Percentiles rank a stretch among this genome's conserved stretches.
Evolutionary conservation across 1,139 yeast genomes (phyloP).

Genomic region (Pichia sp.): DNA sequence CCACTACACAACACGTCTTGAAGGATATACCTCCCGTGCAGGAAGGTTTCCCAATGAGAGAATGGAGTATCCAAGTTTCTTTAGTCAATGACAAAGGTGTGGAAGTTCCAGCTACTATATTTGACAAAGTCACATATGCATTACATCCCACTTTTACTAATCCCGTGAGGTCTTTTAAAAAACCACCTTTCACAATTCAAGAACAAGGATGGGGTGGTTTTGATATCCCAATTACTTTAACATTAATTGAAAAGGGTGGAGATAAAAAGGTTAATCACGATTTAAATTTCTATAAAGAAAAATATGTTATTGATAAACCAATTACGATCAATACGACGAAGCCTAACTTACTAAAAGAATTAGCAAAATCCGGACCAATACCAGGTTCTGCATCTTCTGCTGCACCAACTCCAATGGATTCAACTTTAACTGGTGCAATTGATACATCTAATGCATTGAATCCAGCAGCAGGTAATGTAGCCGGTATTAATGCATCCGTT

Average conservation of each 20-base stretch:
- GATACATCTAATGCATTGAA: constrained; percentile 22
- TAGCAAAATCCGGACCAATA: constrained; percentile 77
- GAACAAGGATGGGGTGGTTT: constrained; percentile 99
- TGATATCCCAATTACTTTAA: constrained; percentile 76
- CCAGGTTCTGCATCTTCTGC: constrained; percentile 35
- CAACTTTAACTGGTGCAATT: constrained; percentile 29
- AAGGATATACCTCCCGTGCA: constrained; percentile 83
- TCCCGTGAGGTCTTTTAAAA: constrained; percentile 76
- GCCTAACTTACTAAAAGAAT: constrained; percentile 63
- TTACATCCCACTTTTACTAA: constrained; percentile 92
- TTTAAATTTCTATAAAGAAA: constrained; percentile 74
- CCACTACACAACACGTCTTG: constrained; percentile 78
- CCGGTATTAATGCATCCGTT: constrained; percentile 16
- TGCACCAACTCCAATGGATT: constrained; percentile 8
- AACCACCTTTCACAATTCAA: constrained; percentile 81
- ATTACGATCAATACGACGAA: constrained; percentile 72
- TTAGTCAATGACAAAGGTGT: constrained; percentile 75
- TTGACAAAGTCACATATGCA: constrained; percentile 88
- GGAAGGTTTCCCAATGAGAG: constrained; percentile 91
- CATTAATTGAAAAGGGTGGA: constrained; percentile 79
- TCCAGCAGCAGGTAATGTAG: background rate
- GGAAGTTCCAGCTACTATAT: constrained; percentile 79
- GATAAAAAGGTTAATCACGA: constrained; percentile 85
- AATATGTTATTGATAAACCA: constrained; percentile 71
- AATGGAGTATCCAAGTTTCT: constrained; percentile 78